Conservation (phyloP, 116 monocot species). For the Iris pallida region DNA sequence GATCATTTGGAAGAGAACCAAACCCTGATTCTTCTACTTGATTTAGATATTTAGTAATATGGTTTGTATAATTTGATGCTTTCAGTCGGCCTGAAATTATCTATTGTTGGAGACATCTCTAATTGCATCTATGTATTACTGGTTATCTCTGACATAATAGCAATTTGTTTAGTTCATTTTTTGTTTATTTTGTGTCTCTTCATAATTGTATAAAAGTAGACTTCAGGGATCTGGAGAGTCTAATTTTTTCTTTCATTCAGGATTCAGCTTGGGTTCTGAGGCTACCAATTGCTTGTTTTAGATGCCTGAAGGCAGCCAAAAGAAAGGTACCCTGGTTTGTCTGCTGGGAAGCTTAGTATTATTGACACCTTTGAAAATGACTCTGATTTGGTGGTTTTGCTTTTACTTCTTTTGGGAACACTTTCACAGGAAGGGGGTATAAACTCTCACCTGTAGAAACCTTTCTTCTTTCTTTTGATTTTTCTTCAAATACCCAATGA, state of each 20-base stretch:
- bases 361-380: constrained; percentile 31
- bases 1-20: not conserved
- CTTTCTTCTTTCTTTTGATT: not conserved
- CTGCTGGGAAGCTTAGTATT: constrained; percentile 55
- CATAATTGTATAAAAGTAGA: constrained; percentile 2
- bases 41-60: not conserved
- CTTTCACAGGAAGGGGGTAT: not conserved
- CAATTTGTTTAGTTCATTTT: not conserved
- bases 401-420: constrained; percentile 3
- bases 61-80: not conserved
- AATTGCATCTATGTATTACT: not conserved
- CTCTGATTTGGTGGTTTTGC: constrained; percentile 10
- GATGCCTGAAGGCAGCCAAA: constrained; percentile 68
- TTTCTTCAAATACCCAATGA: too few species aligned
- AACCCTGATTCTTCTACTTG: too few species aligned
- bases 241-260: constrained; percentile 91
- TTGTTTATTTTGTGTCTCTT: not conserved
- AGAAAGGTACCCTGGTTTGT: constrained; percentile 91
- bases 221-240: constrained; percentile 37
- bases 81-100: not conserved
- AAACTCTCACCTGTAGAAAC: not conserved
- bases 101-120: not conserved
- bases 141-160: not conserved
- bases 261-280: constrained; percentile 56
- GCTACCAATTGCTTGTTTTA: constrained; percentile 60